Evolutionary conservation across 2,329 filamentous ascomycete genomes (phyloP).

Genomic region (Fusarium dlaminii): DNA sequence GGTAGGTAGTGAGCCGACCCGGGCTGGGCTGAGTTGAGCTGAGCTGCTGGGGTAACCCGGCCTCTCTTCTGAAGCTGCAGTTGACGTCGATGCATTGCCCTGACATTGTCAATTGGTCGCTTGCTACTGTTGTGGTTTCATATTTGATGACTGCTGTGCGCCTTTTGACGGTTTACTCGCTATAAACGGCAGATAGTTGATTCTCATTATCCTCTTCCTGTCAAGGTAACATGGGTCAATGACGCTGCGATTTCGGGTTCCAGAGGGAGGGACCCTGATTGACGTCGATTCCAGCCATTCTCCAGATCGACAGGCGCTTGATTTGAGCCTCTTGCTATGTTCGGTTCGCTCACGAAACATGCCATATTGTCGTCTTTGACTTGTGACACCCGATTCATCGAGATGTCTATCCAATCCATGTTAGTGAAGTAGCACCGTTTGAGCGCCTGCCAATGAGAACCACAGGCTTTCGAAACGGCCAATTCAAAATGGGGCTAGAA

Average conservation of each 20-base stretch:
- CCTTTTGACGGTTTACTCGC: not conserved
- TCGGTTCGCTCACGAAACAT: not conserved
- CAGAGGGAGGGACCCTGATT: constrained; percentile 30
- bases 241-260: constrained; percentile 8
- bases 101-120: not conserved
- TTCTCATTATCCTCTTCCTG: not conserved
- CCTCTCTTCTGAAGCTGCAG: not conserved
- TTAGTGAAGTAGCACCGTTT: too few relatives aligned
- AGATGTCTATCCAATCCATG: not conserved
- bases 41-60: not conserved
- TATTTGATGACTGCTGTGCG: not conserved
- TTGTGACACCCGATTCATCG: not conserved
- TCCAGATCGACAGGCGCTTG: constrained; percentile 11
- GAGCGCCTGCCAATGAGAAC: not conserved
- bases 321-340: constrained; percentile 1
- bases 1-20: not conserved
- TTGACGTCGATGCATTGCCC: not conserved
- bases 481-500: not conserved
- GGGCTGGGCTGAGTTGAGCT: not conserved
- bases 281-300: not conserved
- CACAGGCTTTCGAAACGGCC: not conserved
- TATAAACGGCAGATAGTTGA: too few relatives aligned
- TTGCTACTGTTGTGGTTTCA: not conserved
- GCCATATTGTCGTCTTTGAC: not conserved
- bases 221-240: constrained; percentile 13